Conservation (phyloP, 495 filamentous ascomycete genomes). For the Podospora anserina region DNA sequence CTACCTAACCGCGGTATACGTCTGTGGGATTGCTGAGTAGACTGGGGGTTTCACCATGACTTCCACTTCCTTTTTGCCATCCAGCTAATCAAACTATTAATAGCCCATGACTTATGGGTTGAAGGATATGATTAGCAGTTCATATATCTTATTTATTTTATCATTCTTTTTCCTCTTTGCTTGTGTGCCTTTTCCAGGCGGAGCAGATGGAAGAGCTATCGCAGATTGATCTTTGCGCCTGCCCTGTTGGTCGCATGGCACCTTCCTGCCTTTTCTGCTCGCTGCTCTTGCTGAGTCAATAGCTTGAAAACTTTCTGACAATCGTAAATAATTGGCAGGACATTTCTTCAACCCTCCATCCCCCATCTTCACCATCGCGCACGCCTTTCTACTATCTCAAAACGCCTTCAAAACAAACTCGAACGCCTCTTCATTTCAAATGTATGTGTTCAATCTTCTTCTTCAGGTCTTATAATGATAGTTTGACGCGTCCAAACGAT, state of each 20-base stretch:
- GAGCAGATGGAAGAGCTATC: neutral
- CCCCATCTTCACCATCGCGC: neutral
- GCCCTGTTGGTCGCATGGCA: neutral
- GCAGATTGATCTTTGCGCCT: neutral
- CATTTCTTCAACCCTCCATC: neutral
- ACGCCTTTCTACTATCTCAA: neutral
- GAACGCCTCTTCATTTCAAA: neutral
- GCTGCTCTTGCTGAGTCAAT: neutral
- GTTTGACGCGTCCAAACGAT: neutral
- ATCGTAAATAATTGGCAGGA: neutral
- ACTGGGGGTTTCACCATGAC: too few species aligned
- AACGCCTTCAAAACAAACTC: neutral
- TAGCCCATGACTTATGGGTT: neutral
- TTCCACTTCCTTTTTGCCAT: too few species aligned
- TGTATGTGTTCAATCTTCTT: neutral
- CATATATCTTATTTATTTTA: neutral
- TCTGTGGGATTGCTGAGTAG: too few species aligned
- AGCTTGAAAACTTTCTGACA: neutral
- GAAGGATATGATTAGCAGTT: neutral
- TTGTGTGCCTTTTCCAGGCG: neutral
- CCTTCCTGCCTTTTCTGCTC: neutral
- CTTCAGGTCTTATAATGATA: neutral
- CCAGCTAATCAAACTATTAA: neutral
- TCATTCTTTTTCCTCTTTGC: too few species aligned
- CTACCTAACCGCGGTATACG: too few species aligned